A percentile compares a stretch with the other conserved stretches of the same genome.
phyloP scores from a whole-genome alignment of 2,329 filamentous ascomycete genomes.

The Diplodia intermedia region DNA sequence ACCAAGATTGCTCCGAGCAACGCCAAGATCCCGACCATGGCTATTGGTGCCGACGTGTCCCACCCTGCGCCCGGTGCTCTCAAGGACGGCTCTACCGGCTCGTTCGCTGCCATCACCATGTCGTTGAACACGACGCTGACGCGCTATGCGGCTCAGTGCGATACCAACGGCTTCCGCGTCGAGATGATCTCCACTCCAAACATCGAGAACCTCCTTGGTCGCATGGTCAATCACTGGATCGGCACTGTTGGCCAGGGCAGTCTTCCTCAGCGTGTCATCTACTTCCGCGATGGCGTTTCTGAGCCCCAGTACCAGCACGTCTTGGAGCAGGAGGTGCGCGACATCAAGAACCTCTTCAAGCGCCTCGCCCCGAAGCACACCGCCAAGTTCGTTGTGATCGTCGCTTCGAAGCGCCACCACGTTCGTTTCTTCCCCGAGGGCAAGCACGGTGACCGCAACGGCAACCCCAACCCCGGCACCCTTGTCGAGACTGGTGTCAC shows the following conservation, averaged over 20 bases:
- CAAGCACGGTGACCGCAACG: conserved; percentile 70
- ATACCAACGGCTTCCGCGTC: conserved; percentile 81
- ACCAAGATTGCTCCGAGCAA: conserved; percentile 39
- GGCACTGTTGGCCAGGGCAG: conserved; percentile 59
- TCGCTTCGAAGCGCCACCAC: conserved; percentile 94
- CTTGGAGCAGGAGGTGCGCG: conserved; percentile 75
- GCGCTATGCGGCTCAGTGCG: conserved; percentile 78
- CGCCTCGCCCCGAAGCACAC: conserved; percentile 42
- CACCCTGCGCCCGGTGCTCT: conserved; percentile 72
- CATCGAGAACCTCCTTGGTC: conserved; percentile 69
- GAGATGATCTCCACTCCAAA: conserved; percentile 79
- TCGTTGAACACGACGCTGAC: conserved; percentile 74
- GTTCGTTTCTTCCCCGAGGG: conserved; percentile 84
- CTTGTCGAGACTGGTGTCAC: conserved; percentile 90
- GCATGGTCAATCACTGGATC: conserved; percentile 71
- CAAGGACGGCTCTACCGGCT: conserved; percentile 58
- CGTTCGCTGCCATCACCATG: conserved; percentile 86
- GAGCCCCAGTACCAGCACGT: conserved; percentile 86
- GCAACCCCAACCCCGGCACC: conserved; percentile 84
- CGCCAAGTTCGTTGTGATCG: conserved; percentile 81
- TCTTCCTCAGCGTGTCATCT: conserved; percentile 78
- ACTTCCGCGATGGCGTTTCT: conserved; percentile 90
- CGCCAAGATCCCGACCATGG: conserved; percentile 65
- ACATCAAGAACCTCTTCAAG: conserved; percentile 63
- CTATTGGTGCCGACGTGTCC: conserved; percentile 91